These are phyloP conservation scores for Lodderomyces metapsilosis DNA, from an alignment of 1,139 yeast genomes.

Conservation along the genomic window DNA sequence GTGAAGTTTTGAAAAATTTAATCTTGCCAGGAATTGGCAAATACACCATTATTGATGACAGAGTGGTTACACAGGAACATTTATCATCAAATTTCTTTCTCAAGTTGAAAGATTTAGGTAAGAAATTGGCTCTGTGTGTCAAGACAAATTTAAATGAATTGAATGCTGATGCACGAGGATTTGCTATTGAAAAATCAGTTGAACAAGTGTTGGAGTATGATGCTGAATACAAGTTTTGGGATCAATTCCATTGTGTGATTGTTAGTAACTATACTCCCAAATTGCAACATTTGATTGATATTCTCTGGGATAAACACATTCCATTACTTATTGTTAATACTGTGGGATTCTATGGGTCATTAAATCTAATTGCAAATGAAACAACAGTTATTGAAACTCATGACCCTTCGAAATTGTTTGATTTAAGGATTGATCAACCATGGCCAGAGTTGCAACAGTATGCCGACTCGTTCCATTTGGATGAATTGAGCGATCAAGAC, in stretches of 20 bases:
- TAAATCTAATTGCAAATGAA: conserved; percentile 51
- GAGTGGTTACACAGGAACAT: conserved; percentile 40
- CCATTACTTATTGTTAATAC: conserved; percentile 56
- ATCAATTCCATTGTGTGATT: conserved; percentile 52
- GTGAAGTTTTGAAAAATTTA: conserved; percentile 75
- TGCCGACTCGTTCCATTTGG: conserved; percentile 51
- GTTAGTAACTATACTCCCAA: conserved; percentile 33
- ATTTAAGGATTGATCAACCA: conserved; percentile 67
- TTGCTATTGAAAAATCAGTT: conserved; percentile 23
- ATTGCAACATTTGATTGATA: conserved; percentile 23
- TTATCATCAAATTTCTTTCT: conserved; percentile 65
- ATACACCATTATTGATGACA: conserved; percentile 57
- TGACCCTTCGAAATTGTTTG: conserved; percentile 59
- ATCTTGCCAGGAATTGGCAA: conserved; percentile 78
- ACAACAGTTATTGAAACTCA: conserved; percentile 77
- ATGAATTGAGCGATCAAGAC: conserved; percentile 45
- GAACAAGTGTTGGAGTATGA: conserved; percentile 18
- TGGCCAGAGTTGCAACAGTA: conserved; percentile 69
- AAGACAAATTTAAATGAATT: conserved; percentile 49
- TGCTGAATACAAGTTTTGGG: conserved; percentile 40
- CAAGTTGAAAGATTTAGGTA: conserved; percentile 44
- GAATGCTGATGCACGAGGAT: conserved; percentile 58
- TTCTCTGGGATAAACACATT: conserved; percentile 44
- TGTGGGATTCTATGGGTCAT: conserved; percentile 67
- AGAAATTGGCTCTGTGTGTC: conserved; percentile 38